Percentiles rank a stretch among this genome's conserved stretches.
Evolutionary conservation across 2,329 filamentous ascomycete genomes (phyloP).

Genomic region (Diplodia corticola): DNA sequence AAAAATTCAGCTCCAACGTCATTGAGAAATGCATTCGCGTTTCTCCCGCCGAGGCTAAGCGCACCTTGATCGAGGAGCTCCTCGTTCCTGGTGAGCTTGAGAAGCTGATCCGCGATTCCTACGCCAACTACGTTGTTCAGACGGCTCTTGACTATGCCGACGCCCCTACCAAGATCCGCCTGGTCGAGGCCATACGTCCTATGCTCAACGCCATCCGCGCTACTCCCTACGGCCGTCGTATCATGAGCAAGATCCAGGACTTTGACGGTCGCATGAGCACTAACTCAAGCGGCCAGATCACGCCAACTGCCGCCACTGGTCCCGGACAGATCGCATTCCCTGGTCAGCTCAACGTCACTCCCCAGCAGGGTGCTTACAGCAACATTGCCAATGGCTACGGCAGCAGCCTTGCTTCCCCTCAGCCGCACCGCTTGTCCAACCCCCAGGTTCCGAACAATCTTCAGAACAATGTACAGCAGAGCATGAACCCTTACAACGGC

Average conservation of each 20-base stretch:
- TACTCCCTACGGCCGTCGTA: slow-evolving; percentile 91
- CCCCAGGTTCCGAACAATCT: slow-evolving; percentile 39
- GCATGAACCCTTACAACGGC: not conserved
- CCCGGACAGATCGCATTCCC: slow-evolving; percentile 12
- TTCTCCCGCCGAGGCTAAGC: slow-evolving; percentile 70
- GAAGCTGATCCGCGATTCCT: slow-evolving; percentile 84
- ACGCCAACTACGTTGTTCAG: slow-evolving; percentile 97
- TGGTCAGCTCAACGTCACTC: not conserved
- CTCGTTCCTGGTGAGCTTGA: slow-evolving; percentile 74
- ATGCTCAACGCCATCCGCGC: slow-evolving; percentile 81
- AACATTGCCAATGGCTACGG: slow-evolving; percentile 22
- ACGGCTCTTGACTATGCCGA: slow-evolving; percentile 70
- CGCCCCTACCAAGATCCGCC: slow-evolving; percentile 41
- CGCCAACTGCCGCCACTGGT: slow-evolving; percentile 6
- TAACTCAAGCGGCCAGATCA: slow-evolving; percentile 14
- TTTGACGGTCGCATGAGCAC: slow-evolving; percentile 41
- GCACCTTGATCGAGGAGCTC: slow-evolving; percentile 84
- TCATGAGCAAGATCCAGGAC: slow-evolving; percentile 79
- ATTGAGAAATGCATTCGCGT: slow-evolving; percentile 91
- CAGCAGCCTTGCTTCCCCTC: slow-evolving; percentile 20
- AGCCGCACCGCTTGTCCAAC: slow-evolving; percentile 29
- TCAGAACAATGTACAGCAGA: slow-evolving; percentile 37
- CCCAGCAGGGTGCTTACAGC: slow-evolving; percentile 10
- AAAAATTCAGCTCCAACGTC: slow-evolving; percentile 99
- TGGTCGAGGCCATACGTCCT: slow-evolving; percentile 84